Base-by-base conservation (phyloP, 768 basidiomycete species). In the Amanita rubescens region DNA sequence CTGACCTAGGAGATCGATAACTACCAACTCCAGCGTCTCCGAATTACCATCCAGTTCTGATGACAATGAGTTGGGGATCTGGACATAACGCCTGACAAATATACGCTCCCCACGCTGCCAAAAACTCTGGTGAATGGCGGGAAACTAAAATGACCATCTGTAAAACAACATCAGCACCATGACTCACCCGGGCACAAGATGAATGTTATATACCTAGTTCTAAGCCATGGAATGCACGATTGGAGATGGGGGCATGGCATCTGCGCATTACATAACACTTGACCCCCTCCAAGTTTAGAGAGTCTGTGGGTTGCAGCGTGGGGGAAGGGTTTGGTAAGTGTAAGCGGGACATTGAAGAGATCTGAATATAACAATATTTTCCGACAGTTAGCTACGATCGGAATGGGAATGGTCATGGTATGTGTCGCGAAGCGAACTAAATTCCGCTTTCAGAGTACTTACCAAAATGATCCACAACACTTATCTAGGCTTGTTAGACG, bases 351-450 rank as follows among this genome's bases (percentile, higher is more conserved):
- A 51, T 38, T 12, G 32, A 53, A 32, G 49, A 17, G 39, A 19
- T 37, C 38, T 41, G 9, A 30, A 39, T 49, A 14, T 24, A 50
- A 19, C 63, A 64, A 39, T 17, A 39, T 7, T n/a, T n/a, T n/a
- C n/a, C n/a, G 10, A 3, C 42, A 79, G 77, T 65, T 88, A 43
- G 82, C 83, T 7, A 82, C 85, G 2, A 73, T 87, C 53, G 92
- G 86, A 10, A 91, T 94, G 87, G 85, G 84, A 5, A 90, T 96
- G 90, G 88, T 94, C 35, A 87, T 93, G 90, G 85, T 82, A 57
- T 53, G 81, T 20, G 32, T n/a, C 46, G 57, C 14, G 15, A 8
- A 34, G 3, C 4, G 24, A 25, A 20, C 56, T 47, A 41, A 38
- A n/a, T n/a, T n/a, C 39, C 5, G 19, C 60, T 60, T 55, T 12